Evolutionary conservation across 164 flowering plant species (phyloP).

Genomic region (Vitis cinerea): DNA sequence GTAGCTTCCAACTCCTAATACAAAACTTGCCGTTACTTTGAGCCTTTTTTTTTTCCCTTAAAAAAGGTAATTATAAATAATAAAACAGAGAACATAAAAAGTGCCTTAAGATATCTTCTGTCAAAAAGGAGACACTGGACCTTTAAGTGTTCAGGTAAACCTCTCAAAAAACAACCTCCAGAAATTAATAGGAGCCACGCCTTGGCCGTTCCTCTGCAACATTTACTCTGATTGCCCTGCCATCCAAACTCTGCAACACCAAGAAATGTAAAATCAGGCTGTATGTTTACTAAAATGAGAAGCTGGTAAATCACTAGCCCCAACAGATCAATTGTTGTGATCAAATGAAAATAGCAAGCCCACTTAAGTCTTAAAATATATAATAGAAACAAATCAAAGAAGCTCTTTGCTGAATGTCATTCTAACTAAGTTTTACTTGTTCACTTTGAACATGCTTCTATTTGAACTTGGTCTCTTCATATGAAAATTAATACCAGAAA

Average conservation of each 20-base stretch:
- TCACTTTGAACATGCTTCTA: no score
- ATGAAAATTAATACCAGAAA: no score
- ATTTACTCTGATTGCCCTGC: constrained; percentile 36
- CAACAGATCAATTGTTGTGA: no score
- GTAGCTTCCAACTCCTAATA: neutral
- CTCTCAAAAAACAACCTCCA: neutral
- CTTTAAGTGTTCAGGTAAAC: neutral
- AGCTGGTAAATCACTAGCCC: neutral
- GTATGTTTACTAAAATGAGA: no score
- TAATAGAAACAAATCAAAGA: no score
- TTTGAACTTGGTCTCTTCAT: no score
- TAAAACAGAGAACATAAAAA: neutral
- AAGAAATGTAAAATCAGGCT: neutral
- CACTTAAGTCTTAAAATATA: no score
- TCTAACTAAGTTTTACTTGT: no score
- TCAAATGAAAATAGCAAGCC: no score
- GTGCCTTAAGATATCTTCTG: neutral
- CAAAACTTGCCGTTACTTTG: neutral
- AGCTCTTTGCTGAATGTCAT: no score
- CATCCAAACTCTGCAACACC: constrained; percentile 39
- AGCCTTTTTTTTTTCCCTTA: neutral
- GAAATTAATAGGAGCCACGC: constrained; percentile 17
- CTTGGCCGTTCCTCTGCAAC: constrained; percentile 31
- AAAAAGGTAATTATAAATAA: neutral
- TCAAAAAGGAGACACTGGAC: neutral